Evolutionary conservation across 208 protist genomes (phyloP).

Genomic region (Novymonas esmeraldas): DNA sequence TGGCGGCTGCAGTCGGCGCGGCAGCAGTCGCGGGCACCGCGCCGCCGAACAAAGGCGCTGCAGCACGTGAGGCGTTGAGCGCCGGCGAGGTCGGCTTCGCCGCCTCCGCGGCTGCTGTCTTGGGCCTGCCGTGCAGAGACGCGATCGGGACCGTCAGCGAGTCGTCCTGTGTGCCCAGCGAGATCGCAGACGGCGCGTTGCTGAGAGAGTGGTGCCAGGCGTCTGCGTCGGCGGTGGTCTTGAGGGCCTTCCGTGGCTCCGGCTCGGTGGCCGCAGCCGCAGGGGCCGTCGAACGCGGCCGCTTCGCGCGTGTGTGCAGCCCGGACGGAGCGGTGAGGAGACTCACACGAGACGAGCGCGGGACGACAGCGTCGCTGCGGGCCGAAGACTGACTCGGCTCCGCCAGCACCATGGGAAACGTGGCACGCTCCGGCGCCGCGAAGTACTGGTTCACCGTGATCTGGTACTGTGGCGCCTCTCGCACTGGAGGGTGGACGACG

Average conservation of each 20-base stretch:
- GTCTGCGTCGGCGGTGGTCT: neutral
- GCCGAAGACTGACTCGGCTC: neutral
- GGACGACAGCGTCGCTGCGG: neutral
- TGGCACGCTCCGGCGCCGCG: constrained; percentile 13
- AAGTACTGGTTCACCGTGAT: constrained; percentile 40
- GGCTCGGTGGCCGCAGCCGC: neutral
- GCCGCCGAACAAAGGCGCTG: constrained; percentile 17
- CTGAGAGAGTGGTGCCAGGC: constrained; percentile 7
- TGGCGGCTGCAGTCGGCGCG: neutral
- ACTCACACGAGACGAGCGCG: constrained; percentile 10
- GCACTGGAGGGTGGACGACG: neutral
- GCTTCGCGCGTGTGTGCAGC: neutral
- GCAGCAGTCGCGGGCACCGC: neutral
- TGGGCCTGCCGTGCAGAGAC: constrained; percentile 5
- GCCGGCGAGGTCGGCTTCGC: neutral
- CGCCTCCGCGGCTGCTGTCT: neutral
- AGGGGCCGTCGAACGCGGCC: neutral
- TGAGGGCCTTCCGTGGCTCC: neutral
- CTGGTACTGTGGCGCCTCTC: constrained; percentile 16
- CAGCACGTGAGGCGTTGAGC: neutral
- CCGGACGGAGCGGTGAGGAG: constrained; percentile 16
- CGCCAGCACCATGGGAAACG: constrained; percentile 8
- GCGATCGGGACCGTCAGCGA: constrained; percentile 26
- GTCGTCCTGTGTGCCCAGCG: constrained; percentile 21
- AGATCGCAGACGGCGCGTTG: constrained; percentile 22